Evolutionary conservation across 768 basidiomycete genomes (phyloP).

Genomic region (Collybiopsis luxurians): DNA sequence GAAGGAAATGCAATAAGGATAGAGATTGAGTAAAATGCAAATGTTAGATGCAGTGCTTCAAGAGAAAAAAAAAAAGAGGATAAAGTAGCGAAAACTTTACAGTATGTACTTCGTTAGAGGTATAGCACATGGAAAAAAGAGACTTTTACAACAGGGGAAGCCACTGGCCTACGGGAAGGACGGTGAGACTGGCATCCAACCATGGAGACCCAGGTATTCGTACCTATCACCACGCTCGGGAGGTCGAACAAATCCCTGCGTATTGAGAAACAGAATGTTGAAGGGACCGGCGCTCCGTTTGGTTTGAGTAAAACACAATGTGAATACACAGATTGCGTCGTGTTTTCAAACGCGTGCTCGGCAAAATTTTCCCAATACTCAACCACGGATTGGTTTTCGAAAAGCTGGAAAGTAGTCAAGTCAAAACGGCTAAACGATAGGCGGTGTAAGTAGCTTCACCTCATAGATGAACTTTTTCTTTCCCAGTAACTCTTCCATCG

Average conservation of each 20-base stretch:
- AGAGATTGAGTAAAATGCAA: neutral
- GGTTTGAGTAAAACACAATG: constrained; percentile 89
- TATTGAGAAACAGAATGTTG: constrained; percentile 96
- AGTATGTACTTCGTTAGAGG: neutral
- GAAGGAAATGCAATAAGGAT: neutral
- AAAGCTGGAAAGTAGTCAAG: constrained; percentile 50
- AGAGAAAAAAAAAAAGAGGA: neutral
- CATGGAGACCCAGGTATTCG: constrained; percentile 17
- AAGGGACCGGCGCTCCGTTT: constrained; percentile 78
- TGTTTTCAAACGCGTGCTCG: constrained; percentile 95
- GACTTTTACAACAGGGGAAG: constrained; percentile 48
- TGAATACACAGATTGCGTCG: constrained; percentile 92
- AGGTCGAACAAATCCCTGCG: constrained; percentile 89
- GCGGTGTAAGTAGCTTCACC: too few relatives aligned
- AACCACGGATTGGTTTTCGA: constrained; percentile 93
- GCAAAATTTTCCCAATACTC: constrained; percentile 98
- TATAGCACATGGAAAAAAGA: neutral
- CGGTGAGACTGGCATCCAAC: neutral
- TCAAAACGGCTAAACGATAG: constrained; percentile 17
- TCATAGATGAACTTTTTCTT: constrained; percentile 66
- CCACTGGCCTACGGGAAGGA: constrained; percentile 70
- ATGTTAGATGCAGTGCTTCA: neutral
- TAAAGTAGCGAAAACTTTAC: neutral
- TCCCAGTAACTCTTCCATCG: constrained; percentile 72
- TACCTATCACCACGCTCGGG: constrained; percentile 86